Conservation (phyloP, 1,284 basidiomycete species). For the Papiliotrema flavescens region DNA sequence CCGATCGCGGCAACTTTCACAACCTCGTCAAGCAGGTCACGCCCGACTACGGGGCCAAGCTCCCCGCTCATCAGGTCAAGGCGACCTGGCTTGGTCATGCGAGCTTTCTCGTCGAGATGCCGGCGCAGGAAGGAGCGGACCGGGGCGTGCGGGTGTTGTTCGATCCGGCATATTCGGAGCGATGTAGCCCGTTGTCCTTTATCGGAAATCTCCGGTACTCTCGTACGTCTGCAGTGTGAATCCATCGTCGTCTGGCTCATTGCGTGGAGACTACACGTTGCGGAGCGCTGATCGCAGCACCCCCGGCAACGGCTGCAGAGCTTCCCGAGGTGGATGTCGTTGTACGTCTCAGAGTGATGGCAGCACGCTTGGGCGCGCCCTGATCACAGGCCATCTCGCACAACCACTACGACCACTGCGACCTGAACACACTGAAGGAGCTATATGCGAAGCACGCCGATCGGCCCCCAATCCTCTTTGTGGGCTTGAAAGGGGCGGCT, state of each 20-base stretch:
- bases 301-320: constrained; percentile 59
- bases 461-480: constrained; percentile 59
- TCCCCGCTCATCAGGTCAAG: constrained; percentile 51
- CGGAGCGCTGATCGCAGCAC: constrained; percentile 42
- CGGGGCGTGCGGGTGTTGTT: constrained; percentile 64
- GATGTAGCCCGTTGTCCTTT: constrained; percentile 59
- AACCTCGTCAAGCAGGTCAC: constrained; percentile 24
- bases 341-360: constrained; percentile 44
- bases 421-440: constrained; percentile 56
- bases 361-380: not conserved
- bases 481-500: constrained; percentile 59
- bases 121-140: constrained; percentile 11
- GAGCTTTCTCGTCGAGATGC: constrained; percentile 66
- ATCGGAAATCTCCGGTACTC: constrained; percentile 60
- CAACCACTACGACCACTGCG: constrained; percentile 67
- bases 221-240: constrained; percentile 44
- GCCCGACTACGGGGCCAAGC: constrained; percentile 26
- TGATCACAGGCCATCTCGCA: constrained; percentile 50
- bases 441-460: constrained; percentile 29
- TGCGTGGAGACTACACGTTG: not conserved
- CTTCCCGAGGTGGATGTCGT: constrained; percentile 64
- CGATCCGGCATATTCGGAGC: constrained; percentile 65
- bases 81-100: constrained; percentile 71
- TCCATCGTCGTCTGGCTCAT: no score
- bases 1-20: constrained; percentile 6